These are phyloP conservation scores for Triadica sebifera DNA, from an alignment of 345 rosid species.

Conservation along the genomic window DNA sequence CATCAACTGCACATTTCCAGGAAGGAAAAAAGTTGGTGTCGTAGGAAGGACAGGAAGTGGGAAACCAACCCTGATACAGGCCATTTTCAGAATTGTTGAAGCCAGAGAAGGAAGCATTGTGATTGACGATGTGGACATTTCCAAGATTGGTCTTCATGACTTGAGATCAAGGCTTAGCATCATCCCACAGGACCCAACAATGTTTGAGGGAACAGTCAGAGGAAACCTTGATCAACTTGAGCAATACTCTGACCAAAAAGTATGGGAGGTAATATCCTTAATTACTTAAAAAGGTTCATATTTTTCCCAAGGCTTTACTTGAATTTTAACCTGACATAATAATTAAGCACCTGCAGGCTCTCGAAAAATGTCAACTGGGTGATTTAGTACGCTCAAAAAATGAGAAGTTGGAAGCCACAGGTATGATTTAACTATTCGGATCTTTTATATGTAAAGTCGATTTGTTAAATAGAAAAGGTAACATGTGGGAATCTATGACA, in stretches of 20 bases:
- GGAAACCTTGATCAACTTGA: constrained; percentile 76
- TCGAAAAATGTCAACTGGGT: constrained; percentile 83
- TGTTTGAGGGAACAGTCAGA: constrained; percentile 91
- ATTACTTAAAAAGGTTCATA: too few relatives aligned
- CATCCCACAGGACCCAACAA: constrained; percentile 94
- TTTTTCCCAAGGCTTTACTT: neutral
- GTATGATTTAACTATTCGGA: constrained; percentile 30
- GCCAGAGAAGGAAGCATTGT: constrained; percentile 80
- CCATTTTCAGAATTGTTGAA: constrained; percentile 82
- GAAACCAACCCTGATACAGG: constrained; percentile 88
- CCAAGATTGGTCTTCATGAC: constrained; percentile 86
- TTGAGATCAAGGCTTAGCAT: constrained; percentile 83
- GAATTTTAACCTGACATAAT: constrained; percentile 1
- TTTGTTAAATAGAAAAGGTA: neutral
- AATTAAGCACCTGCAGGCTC: constrained; percentile 41
- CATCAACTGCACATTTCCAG: constrained; percentile 77
- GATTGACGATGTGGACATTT: constrained; percentile 70
- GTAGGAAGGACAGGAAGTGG: constrained; percentile 98
- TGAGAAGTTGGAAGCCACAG: constrained; percentile 68
- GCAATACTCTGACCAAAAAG: constrained; percentile 56
- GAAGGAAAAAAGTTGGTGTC: constrained; percentile 79
- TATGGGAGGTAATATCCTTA: constrained; percentile 65
- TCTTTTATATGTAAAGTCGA: neutral
- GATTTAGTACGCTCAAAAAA: constrained; percentile 62
- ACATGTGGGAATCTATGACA: constrained; percentile 20